Conservation (phyloP, 2,329 filamentous ascomycete species). For the Chalara sp. region DNA sequence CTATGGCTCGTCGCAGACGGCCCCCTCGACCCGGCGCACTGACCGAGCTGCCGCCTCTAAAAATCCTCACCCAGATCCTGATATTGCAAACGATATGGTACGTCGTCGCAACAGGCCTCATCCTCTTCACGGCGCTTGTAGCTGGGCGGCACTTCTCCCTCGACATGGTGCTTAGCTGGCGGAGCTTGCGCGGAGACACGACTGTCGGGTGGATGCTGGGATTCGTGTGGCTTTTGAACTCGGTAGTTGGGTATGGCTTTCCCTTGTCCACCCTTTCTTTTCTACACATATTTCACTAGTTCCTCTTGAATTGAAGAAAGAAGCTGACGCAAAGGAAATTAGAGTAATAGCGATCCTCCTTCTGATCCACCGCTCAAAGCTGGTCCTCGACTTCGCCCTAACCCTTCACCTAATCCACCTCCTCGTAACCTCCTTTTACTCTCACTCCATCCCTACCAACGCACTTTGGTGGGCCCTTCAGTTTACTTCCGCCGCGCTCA, state of each 20-base stretch:
- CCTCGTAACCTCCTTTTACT: constrained; percentile 70
- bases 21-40: constrained; percentile 60
- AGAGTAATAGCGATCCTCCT: constrained; percentile 80
- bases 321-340: constrained; percentile 1
- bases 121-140: constrained; percentile 61
- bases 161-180: constrained; percentile 57
- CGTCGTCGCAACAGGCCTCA: constrained; percentile 50
- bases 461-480: constrained; percentile 81
- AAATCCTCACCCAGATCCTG: constrained; percentile 60
- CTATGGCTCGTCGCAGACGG: constrained; percentile 42
- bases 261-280: neutral
- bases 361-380: constrained; percentile 81
- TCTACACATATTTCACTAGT: neutral
- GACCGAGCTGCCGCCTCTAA: constrained; percentile 58
- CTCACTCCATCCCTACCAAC: constrained; percentile 67
- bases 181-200: constrained; percentile 56
- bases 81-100: constrained; percentile 61
- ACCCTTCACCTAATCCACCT: constrained; percentile 83
- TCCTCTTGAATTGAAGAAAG: neutral
- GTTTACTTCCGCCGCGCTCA: constrained; percentile 50
- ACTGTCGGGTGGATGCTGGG: constrained; percentile 65
- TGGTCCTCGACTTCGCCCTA: constrained; percentile 89
- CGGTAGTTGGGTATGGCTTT: constrained; percentile 52
- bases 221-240: constrained; percentile 61
- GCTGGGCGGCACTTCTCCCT: constrained; percentile 52